Conservation (phyloP, 768 basidiomycete genomes). For the Russula ochroleuca region DNA sequence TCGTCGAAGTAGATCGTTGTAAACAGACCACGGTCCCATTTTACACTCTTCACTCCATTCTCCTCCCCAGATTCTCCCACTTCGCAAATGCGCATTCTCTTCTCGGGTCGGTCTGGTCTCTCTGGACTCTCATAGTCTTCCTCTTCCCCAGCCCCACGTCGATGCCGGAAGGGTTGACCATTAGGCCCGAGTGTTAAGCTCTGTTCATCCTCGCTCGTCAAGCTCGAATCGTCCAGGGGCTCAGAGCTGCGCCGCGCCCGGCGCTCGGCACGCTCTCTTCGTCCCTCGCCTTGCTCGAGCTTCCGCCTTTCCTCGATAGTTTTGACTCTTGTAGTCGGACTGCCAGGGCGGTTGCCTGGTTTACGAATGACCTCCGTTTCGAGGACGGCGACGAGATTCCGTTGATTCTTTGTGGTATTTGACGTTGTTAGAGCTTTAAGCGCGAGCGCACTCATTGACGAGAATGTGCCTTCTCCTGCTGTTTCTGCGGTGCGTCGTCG, state of each 20-base stretch:
- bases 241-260: slow-evolving; percentile 43
- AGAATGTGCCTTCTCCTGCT: slow-evolving; percentile 43
- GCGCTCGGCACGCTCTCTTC: slow-evolving; percentile 57
- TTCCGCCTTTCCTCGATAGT: slow-evolving; percentile 63
- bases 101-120: slow-evolving; percentile 39
- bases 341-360: slow-evolving; percentile 68
- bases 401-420: slow-evolving; percentile 72
- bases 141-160: slow-evolving; percentile 71
- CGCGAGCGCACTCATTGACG: slow-evolving; percentile 64
- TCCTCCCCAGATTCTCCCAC: slow-evolving; percentile 30
- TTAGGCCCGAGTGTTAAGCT: slow-evolving; percentile 33
- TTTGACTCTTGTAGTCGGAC: slow-evolving; percentile 69
- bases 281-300: slow-evolving; percentile 53
- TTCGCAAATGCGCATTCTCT: slow-evolving; percentile 37
- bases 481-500: slow-evolving; percentile 9
- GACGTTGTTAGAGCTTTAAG: slow-evolving; percentile 64
- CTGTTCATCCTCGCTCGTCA: slow-evolving; percentile 32
- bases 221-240: slow-evolving; percentile 23
- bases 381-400: slow-evolving; percentile 51
- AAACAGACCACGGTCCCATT: slow-evolving; percentile 70
- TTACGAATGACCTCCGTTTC: slow-evolving; percentile 68
- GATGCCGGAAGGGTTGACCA: slow-evolving; percentile 40
- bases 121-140: slow-evolving; percentile 73
- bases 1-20: slow-evolving; percentile 62
- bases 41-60: slow-evolving; percentile 50